Base-by-base conservation (phyloP, 208 protist species). In the Plasmodiophora brassicae region DNA sequence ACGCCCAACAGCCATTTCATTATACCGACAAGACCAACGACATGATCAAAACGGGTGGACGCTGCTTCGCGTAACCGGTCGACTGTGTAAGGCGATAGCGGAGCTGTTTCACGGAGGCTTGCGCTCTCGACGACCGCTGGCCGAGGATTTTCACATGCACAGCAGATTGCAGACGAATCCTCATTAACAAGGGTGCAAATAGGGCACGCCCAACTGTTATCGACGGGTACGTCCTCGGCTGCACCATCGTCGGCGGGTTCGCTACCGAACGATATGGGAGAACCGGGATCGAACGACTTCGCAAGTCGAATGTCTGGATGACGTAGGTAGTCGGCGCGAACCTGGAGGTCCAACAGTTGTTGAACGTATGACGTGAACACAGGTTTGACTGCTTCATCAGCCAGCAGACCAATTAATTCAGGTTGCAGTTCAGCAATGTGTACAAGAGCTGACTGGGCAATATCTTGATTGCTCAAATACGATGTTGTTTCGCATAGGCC, bases 101-200 rank as follows among this genome's bases (percentile, higher is more conserved):
- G 10, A 32, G 5, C 5, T 5, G 65, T 5, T 5, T 8, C 20
- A n/a, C 32, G 5, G 65, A 5, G 32, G 20, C 14, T 5, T 78
- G 32, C 5, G 14, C 5, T 78, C 5, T 78, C 14, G 10, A 44
- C 65, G 65, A 32, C 10, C 5, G 65, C 14, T 36, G 65, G 65
- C 20, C 65, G 65, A 78, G 65, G 65, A 78, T 38, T 78, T 78
- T 78, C 65, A 78, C 65, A 78, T 32, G 65, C 65, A 5, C 20
- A 38, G 41, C 65, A 78, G n/a, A 78, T 32, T 14, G 5, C 10
- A 38, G 5, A 38, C 32, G 65, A 5, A 78, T 5, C n/a, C 10
- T 78, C 65, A 78, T 78, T 78, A 32, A 78, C 14, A 44, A 78
- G n/a, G n/a, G 65, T 78, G n/a, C 65, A 78, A 14, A 78, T 78